Percentiles rank a stretch among this genome's conserved stretches.
Evolutionary conservation across 78 protist species (phyloP).

Genomic region (Ministeria vibrans): DNA sequence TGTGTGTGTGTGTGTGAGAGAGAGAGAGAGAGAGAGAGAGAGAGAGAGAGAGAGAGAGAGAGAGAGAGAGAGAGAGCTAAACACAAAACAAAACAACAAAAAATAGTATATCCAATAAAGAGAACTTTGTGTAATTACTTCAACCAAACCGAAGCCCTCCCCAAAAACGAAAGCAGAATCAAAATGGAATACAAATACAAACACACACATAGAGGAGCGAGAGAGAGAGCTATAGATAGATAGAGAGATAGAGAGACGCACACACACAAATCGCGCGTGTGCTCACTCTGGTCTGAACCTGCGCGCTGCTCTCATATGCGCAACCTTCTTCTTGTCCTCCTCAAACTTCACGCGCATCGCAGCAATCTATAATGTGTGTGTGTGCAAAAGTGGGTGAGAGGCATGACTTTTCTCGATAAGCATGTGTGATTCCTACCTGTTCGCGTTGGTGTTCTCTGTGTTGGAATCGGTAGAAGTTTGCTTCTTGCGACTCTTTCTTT

Average conservation of each 20-base stretch:
- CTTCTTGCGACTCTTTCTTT: background rate
- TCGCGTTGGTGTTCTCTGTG: background rate
- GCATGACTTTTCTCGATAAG: background rate
- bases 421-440: background rate
- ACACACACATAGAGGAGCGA: background rate
- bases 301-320: constrained; percentile 2
- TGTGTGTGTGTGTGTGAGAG: background rate
- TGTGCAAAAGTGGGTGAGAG: background rate
- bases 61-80: constrained; percentile 27
- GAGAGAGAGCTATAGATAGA: background rate
- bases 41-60: constrained; percentile 29
- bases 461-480: constrained; percentile 5
- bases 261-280: background rate
- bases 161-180: background rate
- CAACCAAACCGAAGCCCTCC: too few species aligned
- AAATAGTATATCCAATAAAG: too few species aligned
- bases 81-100: background rate
- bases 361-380: background rate
- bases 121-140: too few species aligned
- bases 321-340: constrained; percentile 7
- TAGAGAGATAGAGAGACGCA: background rate
- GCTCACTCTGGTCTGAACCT: constrained; percentile 1
- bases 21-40: constrained; percentile 17
- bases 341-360: constrained; percentile 4
- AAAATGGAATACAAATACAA: background rate